Evolutionary conservation across 441 rosid genomes (phyloP).

Genomic region (Macaranga tanarius): DNA sequence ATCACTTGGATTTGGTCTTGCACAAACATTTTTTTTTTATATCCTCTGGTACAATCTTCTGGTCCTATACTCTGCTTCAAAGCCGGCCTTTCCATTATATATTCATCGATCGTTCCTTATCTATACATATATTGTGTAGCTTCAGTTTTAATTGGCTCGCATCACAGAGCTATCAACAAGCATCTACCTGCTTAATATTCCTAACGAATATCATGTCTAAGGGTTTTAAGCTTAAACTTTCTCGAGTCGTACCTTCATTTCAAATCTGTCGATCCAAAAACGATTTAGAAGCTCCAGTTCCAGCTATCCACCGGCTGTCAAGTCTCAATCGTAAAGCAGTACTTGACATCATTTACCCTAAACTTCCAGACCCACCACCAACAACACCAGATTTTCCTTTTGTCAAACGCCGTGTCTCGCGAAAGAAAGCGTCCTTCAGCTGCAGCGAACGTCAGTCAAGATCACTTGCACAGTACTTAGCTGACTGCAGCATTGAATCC

Average conservation of each 20-base stretch:
- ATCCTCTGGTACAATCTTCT: background rate
- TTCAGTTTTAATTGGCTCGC: background rate
- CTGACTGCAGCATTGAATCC: conserved; percentile 18
- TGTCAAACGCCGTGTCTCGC: conserved; percentile 7
- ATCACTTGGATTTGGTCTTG: conserved; percentile 40
- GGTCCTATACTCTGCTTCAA: background rate
- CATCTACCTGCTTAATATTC: background rate
- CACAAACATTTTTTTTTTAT: background rate
- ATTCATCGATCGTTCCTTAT: background rate
- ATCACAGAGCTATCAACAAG: background rate
- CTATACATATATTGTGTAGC: background rate
- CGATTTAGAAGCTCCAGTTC: conserved; percentile 15
- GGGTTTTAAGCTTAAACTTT: conserved; percentile 41
- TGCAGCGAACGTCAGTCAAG: conserved; percentile 15
- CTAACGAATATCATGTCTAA: conserved; percentile 29
- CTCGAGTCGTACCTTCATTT: conserved; percentile 35
- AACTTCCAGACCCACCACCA: conserved; percentile 36
- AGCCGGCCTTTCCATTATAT: conserved; percentile 37
- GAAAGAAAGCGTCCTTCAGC: conserved; percentile 10
- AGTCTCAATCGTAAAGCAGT: conserved; percentile 29
- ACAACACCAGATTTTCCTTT: conserved; percentile 35
- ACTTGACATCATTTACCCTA: conserved; percentile 30
- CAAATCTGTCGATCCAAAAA: conserved; percentile 41
- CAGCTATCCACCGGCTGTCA: conserved; percentile 24
- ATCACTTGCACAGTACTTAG: conserved; percentile 6